Percentiles rank a stretch among this genome's conserved stretches.
Evolutionary conservation across 306 rosid species (phyloP).

Genomic region (Echinosophora koreensis): DNA sequence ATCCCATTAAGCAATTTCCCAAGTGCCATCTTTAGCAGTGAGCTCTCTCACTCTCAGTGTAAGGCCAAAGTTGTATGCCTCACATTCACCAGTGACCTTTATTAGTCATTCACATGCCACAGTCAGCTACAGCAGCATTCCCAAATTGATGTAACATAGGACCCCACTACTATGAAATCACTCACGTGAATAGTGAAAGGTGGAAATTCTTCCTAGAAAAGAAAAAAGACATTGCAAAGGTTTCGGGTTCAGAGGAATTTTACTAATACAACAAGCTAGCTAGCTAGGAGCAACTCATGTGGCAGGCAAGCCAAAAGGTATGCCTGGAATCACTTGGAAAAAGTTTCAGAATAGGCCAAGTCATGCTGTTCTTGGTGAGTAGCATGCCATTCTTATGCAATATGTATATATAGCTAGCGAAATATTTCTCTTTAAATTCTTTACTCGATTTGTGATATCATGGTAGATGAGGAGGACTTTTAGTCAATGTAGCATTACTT

Average conservation of each 20-base stretch:
- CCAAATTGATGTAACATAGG: slow-evolving; percentile 32
- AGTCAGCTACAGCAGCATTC: slow-evolving; percentile 34
- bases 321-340: slow-evolving; percentile 40
- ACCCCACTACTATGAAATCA: slow-evolving; percentile 32
- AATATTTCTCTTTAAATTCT: slow-evolving; percentile 30
- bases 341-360: slow-evolving; percentile 31
- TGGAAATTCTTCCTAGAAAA: slow-evolving; percentile 21
- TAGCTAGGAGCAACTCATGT: slow-evolving; percentile 43
- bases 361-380: not conserved
- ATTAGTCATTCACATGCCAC: not conserved
- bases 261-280: not conserved
- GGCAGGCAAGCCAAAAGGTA: slow-evolving; percentile 51
- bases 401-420: not conserved
- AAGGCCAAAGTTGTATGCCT: slow-evolving; percentile 16
- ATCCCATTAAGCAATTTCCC: not conserved
- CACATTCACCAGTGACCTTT: not conserved
- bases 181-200: slow-evolving; percentile 42
- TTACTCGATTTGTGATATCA: not conserved
- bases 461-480: not conserved
- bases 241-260: slow-evolving; percentile 31
- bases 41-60: not conserved
- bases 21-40: not conserved
- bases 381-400: not conserved
- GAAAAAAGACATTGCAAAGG: slow-evolving; percentile 31
- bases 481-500: not conserved